A percentile compares a stretch with the other conserved stretches of the same genome.
phyloP scores from a whole-genome alignment of 2,329 filamentous ascomycete genomes.

The Sclerotinia sclerotiorum region DNA sequence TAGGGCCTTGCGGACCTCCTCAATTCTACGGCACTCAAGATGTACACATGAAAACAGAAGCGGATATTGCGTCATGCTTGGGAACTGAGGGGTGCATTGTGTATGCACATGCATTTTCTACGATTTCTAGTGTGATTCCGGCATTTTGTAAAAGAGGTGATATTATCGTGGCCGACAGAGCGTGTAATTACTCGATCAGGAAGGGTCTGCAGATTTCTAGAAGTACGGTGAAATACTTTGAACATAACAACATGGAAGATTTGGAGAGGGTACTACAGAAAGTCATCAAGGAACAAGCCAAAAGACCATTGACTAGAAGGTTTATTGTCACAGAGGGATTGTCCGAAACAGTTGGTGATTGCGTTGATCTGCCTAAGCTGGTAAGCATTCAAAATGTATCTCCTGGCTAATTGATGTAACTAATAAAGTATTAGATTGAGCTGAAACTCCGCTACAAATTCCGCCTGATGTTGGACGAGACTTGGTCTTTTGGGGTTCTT shows the following conservation, averaged over 20 bases:
- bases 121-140: constrained; percentile 94
- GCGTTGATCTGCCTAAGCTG: constrained; percentile 79
- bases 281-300: constrained; percentile 82
- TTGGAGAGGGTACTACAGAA: constrained; percentile 81
- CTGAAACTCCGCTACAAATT: constrained; percentile 97
- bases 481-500: constrained; percentile 93
- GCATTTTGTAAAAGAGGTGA: constrained; percentile 96
- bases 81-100: constrained; percentile 89
- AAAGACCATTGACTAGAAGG: constrained; percentile 79
- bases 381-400: constrained; percentile 48
- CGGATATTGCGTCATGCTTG: constrained; percentile 86
- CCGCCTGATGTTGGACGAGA: constrained; percentile 94
- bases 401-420: not conserved
- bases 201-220: constrained; percentile 92
- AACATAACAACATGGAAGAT: constrained; percentile 95
- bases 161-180: constrained; percentile 92
- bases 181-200: constrained; percentile 89
- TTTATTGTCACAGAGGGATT: constrained; percentile 96
- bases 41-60: constrained; percentile 95
- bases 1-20: constrained; percentile 93
- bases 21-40: constrained; percentile 99
- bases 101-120: constrained; percentile 94
- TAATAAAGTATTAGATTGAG: constrained; percentile 60
- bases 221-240: constrained; percentile 89
- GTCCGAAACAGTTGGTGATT: constrained; percentile 88